Evolutionary conservation across 2,329 filamentous ascomycete genomes (phyloP), one percentile per base, ranked within the genome.

Genomic region (Fusarium stilboides): DNA sequence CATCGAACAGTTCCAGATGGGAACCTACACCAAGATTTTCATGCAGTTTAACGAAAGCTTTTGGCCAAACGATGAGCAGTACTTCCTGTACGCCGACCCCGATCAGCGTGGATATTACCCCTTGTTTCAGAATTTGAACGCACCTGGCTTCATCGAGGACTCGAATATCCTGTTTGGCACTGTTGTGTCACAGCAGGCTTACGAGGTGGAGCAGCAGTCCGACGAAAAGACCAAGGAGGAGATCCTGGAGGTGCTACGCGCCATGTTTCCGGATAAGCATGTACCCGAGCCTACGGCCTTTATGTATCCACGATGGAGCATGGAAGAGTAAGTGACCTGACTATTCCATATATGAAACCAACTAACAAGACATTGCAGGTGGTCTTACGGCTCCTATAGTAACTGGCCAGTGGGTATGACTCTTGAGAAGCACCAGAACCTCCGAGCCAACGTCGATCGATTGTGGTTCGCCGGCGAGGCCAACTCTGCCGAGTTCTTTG

Each of bases 1-100:
- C 0, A 90, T 92, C 55, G 83, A 86, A 9, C 87, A 85, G 44
- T 91, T 92, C 75, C 81, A 83, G 68, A 91, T 92, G 86, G 90
- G 87, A 15, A 92, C 89, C 0, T 92, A 92, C 79, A 92, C 89
- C 49, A 92, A 92, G 75, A 87, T 92, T 63, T 92, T 92, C 79
- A 79, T 90, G 59, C 89, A 91, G 65, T 92, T 92, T 78, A 82
- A 88, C 63, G 81, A 88, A 57, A 86, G 87, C 0, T 92, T 92
- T 77, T 92, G 90, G 90, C 80, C 68, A 0, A 72, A 77, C 2
- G 78, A 81, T 12, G 78, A 74, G 1, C 76, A 84, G 69, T 84
- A 76, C 67, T 82, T 84, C 62, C 73, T 84, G 1, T 84, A 84
- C 51, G 82, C 83, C 0, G 82, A 83, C 33, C 76, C 80, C 3